Evolutionary conservation across 768 basidiomycete genomes (phyloP).

Genomic region (Podaxis mareebaensis): DNA sequence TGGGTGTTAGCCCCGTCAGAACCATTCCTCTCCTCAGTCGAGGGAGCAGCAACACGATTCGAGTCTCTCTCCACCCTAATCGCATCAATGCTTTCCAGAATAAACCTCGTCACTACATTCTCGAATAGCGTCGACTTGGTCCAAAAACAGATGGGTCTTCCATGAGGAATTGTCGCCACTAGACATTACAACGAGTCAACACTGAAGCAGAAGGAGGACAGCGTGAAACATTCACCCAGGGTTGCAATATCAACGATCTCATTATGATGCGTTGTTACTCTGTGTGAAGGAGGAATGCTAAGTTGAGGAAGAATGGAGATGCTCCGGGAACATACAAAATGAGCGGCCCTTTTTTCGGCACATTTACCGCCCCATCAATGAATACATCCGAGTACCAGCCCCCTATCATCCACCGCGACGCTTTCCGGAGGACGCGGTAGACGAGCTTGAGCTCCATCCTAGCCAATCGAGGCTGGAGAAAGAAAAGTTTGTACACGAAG

Average conservation of each 20-base stretch:
- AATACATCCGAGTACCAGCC: slow-evolving; percentile 65
- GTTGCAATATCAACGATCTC: slow-evolving; percentile 63
- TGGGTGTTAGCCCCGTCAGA: too few relatives aligned
- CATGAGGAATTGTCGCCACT: slow-evolving; percentile 61
- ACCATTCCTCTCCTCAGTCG: neutral
- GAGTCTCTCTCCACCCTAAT: slow-evolving; percentile 72
- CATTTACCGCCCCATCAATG: slow-evolving; percentile 57
- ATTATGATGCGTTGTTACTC: slow-evolving; percentile 66
- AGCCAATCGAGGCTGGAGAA: neutral
- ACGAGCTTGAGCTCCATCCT: slow-evolving; percentile 51
- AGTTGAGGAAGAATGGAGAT: neutral
- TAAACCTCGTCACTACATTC: slow-evolving; percentile 49
- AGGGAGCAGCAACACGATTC: slow-evolving; percentile 33
- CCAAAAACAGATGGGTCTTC: slow-evolving; percentile 62
- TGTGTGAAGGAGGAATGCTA: slow-evolving; percentile 22
- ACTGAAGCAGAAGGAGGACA: neutral
- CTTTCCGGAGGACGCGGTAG: slow-evolving; percentile 58
- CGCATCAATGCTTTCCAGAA: slow-evolving; percentile 65
- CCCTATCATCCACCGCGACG: slow-evolving; percentile 60
- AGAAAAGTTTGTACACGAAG: neutral
- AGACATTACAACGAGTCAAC: slow-evolving; percentile 8
- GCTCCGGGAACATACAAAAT: slow-evolving; percentile 47
- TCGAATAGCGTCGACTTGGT: slow-evolving; percentile 72
- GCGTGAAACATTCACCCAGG: slow-evolving; percentile 32
- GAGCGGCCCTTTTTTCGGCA: slow-evolving; percentile 55